Base-by-base conservation (phyloP, 768 basidiomycete genomes). In the Lyophyllum semitale region DNA sequence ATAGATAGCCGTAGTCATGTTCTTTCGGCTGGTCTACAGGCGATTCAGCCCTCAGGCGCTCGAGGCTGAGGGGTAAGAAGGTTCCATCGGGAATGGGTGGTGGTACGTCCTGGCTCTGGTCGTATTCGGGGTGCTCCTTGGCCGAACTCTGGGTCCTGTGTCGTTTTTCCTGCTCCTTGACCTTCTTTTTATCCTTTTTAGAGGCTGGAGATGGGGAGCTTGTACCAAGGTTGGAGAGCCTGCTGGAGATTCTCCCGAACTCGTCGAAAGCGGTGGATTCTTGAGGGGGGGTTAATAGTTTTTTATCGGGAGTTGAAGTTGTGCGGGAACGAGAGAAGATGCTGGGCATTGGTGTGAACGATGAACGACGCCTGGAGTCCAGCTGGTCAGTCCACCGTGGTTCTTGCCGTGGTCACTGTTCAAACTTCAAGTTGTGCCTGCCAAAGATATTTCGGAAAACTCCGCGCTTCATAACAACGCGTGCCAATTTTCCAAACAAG, bases 291-390 rank as follows among this genome's bases (percentile, higher is more conserved):
- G 59, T 30, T 43, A 62, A 62, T 47, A 57, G 56, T 61, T 73
- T 77, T 73, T 80, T 83, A 45, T 71, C 68, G 33, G 83, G 73
- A 2, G 81, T 80, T 20, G 87, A 87, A 52, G 74, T 77, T 45
- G 86, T 87, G 49, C 88, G 81, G 59, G 84, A 68, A 62, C 87
- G 83, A 68, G 88, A 87, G 73, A 89, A 89, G 72, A 89, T 67
- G 70, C 84, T 87, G 76, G 82, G 86, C 87, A 89, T 89, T 73
- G 79, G 66, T 65, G 66, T 58, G 65, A 61, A 63, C 69, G 71
- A 69, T 68, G 70, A 65, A 66, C 63, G 55, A 62, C 58, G 46
- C 45, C 53, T 44, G 57, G 59, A 57, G 56, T 57, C 56, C 56
- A 52, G 56, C 56, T 57, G 55, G 49, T 51, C 43, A 47, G 26